Conservation (phyloP, 306 rosid species). For the Heteromeles arbutifolia region DNA sequence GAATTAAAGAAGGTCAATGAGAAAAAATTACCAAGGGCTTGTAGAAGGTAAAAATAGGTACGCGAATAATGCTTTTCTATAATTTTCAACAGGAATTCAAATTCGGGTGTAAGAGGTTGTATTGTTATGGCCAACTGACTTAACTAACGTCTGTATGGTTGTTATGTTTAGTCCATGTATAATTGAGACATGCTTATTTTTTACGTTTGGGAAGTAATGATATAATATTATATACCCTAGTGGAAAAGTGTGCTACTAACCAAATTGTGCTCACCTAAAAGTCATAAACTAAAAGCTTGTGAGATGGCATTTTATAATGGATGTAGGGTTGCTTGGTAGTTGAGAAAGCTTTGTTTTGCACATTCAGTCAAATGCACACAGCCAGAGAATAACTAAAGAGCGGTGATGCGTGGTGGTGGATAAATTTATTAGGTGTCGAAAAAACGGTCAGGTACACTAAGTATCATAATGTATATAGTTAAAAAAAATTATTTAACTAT, state of each 20-base stretch:
- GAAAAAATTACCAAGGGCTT: no score
- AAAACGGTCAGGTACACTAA: no score
- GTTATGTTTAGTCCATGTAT: neutral
- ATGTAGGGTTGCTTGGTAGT: slow-evolving; percentile 12
- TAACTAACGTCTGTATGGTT: no score
- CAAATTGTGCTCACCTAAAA: neutral
- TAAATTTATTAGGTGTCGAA: no score
- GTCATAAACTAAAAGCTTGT: neutral
- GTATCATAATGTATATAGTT: no score
- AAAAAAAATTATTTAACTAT: no score
- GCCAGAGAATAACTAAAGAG: slow-evolving; percentile 12
- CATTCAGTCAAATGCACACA: slow-evolving; percentile 14
- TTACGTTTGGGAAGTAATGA: neutral
- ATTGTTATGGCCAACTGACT: rapidly evolving
- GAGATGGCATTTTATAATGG: neutral
- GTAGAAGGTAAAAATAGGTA: no score
- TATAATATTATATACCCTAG: neutral
- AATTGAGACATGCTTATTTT: neutral
- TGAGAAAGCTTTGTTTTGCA: slow-evolving; percentile 17
- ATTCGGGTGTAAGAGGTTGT: rapidly evolving
- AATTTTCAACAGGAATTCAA: neutral
- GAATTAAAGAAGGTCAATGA: no score
- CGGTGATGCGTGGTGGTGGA: neutral
- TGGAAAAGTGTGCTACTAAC: neutral
- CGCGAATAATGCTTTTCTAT: no score